Base-by-base conservation (phyloP, 140 eudicot species). In the Ambrosia hybrid region DNA sequence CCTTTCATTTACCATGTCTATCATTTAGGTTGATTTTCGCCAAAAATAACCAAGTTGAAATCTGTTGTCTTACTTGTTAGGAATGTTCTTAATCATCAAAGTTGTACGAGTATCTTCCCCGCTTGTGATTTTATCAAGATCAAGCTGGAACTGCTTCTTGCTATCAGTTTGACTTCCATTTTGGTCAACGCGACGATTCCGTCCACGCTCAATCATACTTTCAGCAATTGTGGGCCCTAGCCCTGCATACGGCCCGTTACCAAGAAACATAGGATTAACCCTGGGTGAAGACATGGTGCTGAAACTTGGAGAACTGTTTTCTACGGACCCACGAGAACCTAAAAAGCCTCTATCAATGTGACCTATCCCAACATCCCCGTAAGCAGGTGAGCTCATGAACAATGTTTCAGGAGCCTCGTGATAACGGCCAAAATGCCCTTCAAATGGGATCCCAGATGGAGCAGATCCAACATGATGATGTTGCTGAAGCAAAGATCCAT, bases 61-160 rank as follows among this genome's bases (percentile, higher is more conserved):
- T 3, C 17, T 9, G 6, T 38, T 38, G 52, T n/a, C 78, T 75
- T 86, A 93, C 99, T 93, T 93, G 83, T 93, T 93, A 16, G 99
- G 99, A 38, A 93, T 93, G 67, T 93, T 93, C 73, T 93, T 93
- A 41, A 93, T 90, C 99, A 93, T 93, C 71, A 93, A 73, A 21
- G 99, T 93, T 5, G 99, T 90, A 55, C 97, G 78, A 21, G 58
- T 77, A 83, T 93, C 99, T 75, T 90, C 96, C 56, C 97, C 99
- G 51, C 59, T 79, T 8, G 70, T 60, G 61, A 93, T 93, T 79
- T 86, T 88, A 34, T 93, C 94, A 74, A 93, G 69, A 76, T 93
- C 96, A 16, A 93, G 93, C 81, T 80, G 89, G 71, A 82, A 93
- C 75, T 82, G 99, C 56, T 84, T 90, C 78, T 81, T 90, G 78